Conservation (phyloP, 75 land plant genomes). For the Picea sitchensis region DNA sequence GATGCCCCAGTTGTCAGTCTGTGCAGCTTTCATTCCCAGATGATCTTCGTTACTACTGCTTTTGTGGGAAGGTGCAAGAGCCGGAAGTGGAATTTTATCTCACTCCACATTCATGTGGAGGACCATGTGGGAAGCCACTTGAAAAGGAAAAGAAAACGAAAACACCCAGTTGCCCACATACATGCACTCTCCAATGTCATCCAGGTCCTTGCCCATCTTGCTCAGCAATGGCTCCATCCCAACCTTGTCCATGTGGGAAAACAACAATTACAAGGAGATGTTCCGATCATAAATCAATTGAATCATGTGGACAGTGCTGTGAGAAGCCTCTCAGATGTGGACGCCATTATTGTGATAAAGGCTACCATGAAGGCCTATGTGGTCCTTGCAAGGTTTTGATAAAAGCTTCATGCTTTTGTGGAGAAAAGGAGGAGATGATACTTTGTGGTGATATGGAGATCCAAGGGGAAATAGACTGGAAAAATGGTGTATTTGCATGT, state of each 20-base stretch:
- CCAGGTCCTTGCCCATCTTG: slow-evolving; percentile 99
- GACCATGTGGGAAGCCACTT: slow-evolving; percentile 82
- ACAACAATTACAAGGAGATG: slow-evolving; percentile 60
- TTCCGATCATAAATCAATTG: slow-evolving; percentile 48
- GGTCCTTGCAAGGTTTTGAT: slow-evolving; percentile 53
- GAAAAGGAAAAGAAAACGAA: slow-evolving; percentile 38
- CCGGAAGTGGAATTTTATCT: slow-evolving; percentile 83
- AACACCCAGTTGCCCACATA: slow-evolving; percentile 60
- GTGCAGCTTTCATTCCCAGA: slow-evolving; percentile 53
- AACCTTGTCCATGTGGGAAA: slow-evolving; percentile 84
- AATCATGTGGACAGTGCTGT: slow-evolving; percentile 77
- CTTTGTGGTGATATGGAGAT: slow-evolving; percentile 72
- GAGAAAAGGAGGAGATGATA: slow-evolving; percentile 51
- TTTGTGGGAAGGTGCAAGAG: slow-evolving; percentile 76
- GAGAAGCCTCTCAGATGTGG: slow-evolving; percentile 65
- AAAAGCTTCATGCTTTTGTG: slow-evolving; percentile 81
- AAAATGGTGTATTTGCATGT: slow-evolving; percentile 77
- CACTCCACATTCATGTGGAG: slow-evolving; percentile 98
- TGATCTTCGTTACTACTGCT: slow-evolving; percentile 79
- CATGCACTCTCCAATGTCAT: slow-evolving; percentile 93
- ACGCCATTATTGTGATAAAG: slow-evolving; percentile 66
- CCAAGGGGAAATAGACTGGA: slow-evolving; percentile 57
- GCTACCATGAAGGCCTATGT: slow-evolving; percentile 85
- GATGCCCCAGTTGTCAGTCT: slow-evolving; percentile 96
- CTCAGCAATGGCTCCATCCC: slow-evolving; percentile 78